Base-by-base conservation (phyloP, 345 rosid species). In the Eucalyptus brandiana region DNA sequence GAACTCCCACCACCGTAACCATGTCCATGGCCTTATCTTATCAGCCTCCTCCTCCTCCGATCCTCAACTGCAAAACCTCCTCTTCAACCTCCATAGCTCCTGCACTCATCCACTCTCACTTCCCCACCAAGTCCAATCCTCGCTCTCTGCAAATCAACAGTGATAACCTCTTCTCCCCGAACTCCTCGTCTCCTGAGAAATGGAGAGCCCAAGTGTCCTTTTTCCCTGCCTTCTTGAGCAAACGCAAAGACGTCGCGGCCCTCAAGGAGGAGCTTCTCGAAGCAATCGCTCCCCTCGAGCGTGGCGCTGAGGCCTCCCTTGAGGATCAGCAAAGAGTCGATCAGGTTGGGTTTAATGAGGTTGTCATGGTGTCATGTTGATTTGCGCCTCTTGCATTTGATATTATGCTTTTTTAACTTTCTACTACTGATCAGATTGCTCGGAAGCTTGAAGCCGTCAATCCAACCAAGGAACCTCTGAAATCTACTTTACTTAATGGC, bases 251-350 rank as follows among this genome's bases (percentile, higher is more conserved):
- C 23, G 94, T 94, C 45, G 92, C 93, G 89, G 91, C 89, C 86
- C 94, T 96, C 32, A 96, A 97, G 80, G 95, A 95, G 88, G 94
- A 96, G 85, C 97, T 96, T 60, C 95, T 96, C 16, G 95, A 95
- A 21, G 96, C 96, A 88, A 96, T 97, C 89, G 93, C 90, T 21
- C 93, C 96, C 24, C 96, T 97, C 51, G 94, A 96, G 56, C 95
- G 98, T 81, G 99, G 99, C 19, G 98, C 99, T 42, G 94, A 90
- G 4, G 99, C 99, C 30, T 89, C 96, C 24, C 95, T 93, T 45
- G 99, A 97, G 87, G 99, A 96, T 72, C 99, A 93, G 92, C 94
- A 93, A 91, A 90, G 87, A 42, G 94, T 97, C 56, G 98, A 96
- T 91, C 87, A 93, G 92, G 94, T 94, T 30, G 88, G 50, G 99